Conservation (phyloP, 73 alveolate genomes). For the Paramecium biaurelia region DNA sequence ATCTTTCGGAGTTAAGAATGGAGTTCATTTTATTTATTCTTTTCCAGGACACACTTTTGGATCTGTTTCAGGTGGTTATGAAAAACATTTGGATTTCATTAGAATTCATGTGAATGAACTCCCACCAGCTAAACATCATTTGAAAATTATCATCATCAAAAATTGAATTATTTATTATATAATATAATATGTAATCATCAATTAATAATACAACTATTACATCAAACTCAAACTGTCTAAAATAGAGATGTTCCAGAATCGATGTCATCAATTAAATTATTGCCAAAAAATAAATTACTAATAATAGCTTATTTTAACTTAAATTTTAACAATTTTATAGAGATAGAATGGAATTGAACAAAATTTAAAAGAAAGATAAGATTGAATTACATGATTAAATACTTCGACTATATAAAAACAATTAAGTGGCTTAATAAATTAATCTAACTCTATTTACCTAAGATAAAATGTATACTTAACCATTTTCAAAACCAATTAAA, state of each 20-base stretch:
- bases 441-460: background rate
- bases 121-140: conserved; percentile 11
- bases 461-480: background rate
- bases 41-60: conserved; percentile 57
- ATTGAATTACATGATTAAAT: background rate
- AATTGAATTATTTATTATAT: background rate
- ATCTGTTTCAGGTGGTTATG: conserved; percentile 46
- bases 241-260: background rate
- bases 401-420: background rate
- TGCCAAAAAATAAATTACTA: background rate
- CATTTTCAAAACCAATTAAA: background rate
- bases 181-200: background rate
- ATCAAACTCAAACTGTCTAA: background rate
- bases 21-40: background rate
- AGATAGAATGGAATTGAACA: conserved; percentile 4
- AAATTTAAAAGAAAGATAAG: background rate
- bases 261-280: background rate
- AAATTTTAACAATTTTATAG: background rate
- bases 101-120: background rate
- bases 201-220: background rate
- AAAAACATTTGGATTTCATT: background rate
- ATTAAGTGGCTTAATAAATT: background rate
- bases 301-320: background rate
- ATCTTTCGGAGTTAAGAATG: conserved; percentile 19
- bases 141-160: background rate